Evolutionary conservation across 208 protist genomes (phyloP).

Genomic region (Trypanosoma rangeli): DNA sequence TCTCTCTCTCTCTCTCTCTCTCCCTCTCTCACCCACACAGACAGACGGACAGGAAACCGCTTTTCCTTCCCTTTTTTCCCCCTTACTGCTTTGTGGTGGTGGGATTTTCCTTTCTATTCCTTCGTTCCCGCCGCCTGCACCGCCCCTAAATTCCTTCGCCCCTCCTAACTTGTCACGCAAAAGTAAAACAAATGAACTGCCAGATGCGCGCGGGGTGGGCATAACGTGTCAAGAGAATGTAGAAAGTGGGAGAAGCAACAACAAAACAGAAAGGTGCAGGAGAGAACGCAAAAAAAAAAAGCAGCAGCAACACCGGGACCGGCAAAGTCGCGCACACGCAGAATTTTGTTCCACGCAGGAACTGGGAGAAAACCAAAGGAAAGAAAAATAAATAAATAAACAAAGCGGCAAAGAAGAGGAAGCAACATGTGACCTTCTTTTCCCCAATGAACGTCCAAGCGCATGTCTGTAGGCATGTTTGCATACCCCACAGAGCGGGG

Average conservation of each 20-base stretch:
- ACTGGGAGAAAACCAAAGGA: conserved; percentile 19
- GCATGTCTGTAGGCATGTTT: not conserved
- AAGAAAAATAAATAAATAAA: conserved; percentile 1
- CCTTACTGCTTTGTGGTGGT: not conserved
- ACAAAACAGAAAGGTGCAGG: not conserved
- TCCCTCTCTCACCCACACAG: too few relatives aligned
- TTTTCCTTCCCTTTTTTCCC: not conserved
- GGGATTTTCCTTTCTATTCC: not conserved
- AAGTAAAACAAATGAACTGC: not conserved
- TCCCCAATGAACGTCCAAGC: not conserved
- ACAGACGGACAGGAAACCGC: too few relatives aligned
- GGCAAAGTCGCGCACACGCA: not conserved
- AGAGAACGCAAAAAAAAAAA: not conserved
- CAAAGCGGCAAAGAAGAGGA: not conserved
- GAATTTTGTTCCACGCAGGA: not conserved
- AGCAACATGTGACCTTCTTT: not conserved
- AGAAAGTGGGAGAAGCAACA: not conserved
- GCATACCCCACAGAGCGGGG: conserved; percentile 4
- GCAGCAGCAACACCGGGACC: not conserved
- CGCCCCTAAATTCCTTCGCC: not conserved
- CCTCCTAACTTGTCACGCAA: not conserved
- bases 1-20: too few relatives aligned
- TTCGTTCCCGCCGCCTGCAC: not conserved
- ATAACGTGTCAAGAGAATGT: not conserved
- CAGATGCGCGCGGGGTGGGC: not conserved